Conservation (phyloP, 805 yeast genomes). For the Ogataea saltuana region DNA sequence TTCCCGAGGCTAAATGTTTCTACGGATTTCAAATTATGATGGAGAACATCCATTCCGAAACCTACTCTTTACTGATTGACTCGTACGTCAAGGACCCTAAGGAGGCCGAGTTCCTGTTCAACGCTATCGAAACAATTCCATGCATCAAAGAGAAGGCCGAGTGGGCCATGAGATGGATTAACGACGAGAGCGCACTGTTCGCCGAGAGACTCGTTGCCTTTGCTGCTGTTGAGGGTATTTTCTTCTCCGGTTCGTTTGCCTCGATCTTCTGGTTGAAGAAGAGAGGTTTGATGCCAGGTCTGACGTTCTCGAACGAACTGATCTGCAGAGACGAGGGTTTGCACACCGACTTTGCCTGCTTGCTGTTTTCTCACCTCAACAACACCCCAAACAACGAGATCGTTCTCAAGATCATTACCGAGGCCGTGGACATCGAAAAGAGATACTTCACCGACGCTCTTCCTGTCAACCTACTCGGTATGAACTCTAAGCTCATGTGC, state of each 20-base stretch:
- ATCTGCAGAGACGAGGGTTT: constrained; percentile 98
- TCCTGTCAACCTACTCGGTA: constrained; percentile 90
- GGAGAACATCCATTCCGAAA: constrained; percentile 98
- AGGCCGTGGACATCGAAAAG: constrained; percentile 93
- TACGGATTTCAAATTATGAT: constrained; percentile 99
- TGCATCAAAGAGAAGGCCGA: constrained; percentile 96
- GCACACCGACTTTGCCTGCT: constrained; percentile 97
- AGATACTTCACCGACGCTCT: constrained; percentile 93
- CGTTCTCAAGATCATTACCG: constrained; percentile 84
- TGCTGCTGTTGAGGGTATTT: constrained; percentile 98
- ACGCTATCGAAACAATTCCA: constrained; percentile 95
- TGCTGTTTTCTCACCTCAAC: constrained; percentile 87
- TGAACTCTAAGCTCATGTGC: constrained; percentile 92
- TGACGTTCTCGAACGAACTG: constrained; percentile 95
- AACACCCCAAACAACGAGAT: constrained; percentile 81
- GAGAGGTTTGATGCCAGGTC: constrained; percentile 98
- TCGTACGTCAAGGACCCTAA: constrained; percentile 95
- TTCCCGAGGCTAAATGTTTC: constrained; percentile 97
- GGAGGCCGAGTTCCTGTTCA: constrained; percentile 86
- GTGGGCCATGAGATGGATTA: constrained; percentile 98
- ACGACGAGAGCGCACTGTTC: constrained; percentile 81
- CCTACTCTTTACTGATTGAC: constrained; percentile 92
- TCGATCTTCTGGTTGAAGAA: constrained; percentile 98
- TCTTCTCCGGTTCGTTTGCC: constrained; percentile 98
- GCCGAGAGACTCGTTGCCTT: constrained; percentile 97